Evolutionary conservation across 2,329 filamentous ascomycete genomes (phyloP).

Genomic region (Botrytis porri): DNA sequence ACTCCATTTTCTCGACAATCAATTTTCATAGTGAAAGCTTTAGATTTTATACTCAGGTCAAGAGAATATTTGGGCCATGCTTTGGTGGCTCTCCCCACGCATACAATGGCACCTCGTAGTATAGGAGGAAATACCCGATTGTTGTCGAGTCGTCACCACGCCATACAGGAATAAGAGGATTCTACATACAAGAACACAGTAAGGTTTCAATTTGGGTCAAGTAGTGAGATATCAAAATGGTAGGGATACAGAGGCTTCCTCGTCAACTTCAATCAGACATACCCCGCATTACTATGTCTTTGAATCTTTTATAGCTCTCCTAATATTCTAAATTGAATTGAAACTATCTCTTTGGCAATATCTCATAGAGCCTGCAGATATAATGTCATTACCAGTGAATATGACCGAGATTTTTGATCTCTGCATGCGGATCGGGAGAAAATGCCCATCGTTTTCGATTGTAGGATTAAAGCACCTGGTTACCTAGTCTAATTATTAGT

Average conservation of each 20-base stretch:
- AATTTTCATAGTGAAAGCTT: rapidly evolving
- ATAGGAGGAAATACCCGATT: too few species aligned
- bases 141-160: not conserved
- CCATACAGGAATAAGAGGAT: not conserved
- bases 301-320: not conserved
- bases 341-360: rapidly evolving
- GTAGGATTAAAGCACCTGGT: not conserved
- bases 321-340: not conserved
- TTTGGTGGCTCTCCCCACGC: not conserved
- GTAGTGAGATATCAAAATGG: not conserved
- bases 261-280: not conserved
- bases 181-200: rapidly evolving
- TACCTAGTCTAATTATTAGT: too few species aligned
- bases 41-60: not conserved
- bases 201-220: not conserved
- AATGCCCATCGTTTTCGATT: not conserved
- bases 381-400: not conserved
- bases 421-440: not conserved
- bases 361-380: not conserved
- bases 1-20: rapidly evolving
- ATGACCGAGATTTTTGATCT: rapidly evolving
- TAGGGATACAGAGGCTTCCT: not conserved
- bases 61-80: not conserved
- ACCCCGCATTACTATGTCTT: too few species aligned
- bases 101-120: not conserved